A percentile compares a stretch with the other conserved stretches of the same genome.
Evolutionary conservation across 345 rosid species (phyloP).

Genomic region (Noccaea caerulescens): DNA sequence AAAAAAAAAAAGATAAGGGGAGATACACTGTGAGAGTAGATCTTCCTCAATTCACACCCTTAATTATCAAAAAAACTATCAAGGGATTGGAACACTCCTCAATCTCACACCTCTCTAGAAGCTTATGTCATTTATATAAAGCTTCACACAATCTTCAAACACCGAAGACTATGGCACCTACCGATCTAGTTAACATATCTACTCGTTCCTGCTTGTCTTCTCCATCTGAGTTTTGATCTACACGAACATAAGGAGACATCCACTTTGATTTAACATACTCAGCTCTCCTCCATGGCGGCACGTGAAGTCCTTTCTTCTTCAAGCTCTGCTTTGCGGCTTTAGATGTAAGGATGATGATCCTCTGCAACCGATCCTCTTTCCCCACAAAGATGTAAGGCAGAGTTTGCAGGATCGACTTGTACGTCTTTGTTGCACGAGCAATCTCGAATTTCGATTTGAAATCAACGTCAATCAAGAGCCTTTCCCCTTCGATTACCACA

Average conservation of each 20-base stretch:
- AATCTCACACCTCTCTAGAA: constrained; percentile 31
- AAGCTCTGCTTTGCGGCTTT: constrained; percentile 80
- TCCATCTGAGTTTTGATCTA: constrained; percentile 11
- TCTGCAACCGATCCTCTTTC: constrained; percentile 66
- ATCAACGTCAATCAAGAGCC: constrained; percentile 74
- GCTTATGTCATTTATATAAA: constrained; percentile 14
- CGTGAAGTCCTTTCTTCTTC: constrained; percentile 88
- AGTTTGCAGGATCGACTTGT: constrained; percentile 68
- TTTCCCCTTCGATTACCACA: constrained; percentile 62
- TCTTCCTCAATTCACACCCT: constrained; percentile 36
- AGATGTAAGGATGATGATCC: constrained; percentile 60
- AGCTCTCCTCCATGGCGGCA: constrained; percentile 89
- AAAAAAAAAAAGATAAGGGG: constrained; percentile 30
- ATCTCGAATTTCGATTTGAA: constrained; percentile 87
- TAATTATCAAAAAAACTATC: constrained; percentile 33
- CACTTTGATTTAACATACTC: constrained; percentile 87
- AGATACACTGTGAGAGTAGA: constrained; percentile 17
- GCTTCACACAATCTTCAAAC: constrained; percentile 29
- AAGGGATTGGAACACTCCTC: constrained; percentile 33
- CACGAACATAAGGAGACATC: constrained; percentile 63
- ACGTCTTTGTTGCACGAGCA: constrained; percentile 78
- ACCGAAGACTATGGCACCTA: constrained; percentile 30
- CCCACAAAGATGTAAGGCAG: constrained; percentile 82
- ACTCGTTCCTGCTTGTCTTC: constrained; percentile 21
- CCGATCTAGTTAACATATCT: constrained; percentile 26